Base-by-base conservation (phyloP, 352 stramenopile genomes). In the Globisporangium nunn region DNA sequence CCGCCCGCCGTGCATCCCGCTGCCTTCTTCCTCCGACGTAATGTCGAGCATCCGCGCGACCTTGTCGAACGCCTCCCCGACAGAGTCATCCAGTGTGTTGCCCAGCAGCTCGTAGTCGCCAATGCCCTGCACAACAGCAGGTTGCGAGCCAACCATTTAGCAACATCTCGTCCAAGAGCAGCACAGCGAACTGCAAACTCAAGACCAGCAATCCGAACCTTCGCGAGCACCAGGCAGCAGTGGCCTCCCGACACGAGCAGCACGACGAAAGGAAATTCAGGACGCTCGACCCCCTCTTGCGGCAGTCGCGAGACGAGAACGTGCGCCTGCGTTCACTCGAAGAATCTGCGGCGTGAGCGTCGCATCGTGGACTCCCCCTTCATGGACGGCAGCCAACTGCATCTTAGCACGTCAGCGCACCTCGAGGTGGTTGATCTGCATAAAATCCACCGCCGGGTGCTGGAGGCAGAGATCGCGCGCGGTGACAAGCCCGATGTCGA, bases 1-100 rank as follows among this genome's bases (percentile, higher is more conserved):
- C 3, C 91, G 89, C 18, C 97, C 97, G 5, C 96, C 93, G 39
- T 97, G 94, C 3, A 84, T 67, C 0, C 67, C 70, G 23, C 82
- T 69, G 1, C 41, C 29, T 14, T 48, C 29, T 14, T 48, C 29
- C 33, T 72, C 67, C 0, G 67, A 67, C 50, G 75, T 77, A 49
- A 99, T 72, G 43, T 92, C 74, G 7, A 99, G 72, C 68, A 99
- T 90, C 37, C 96, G 82, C 10, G 96, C 97, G 17, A 97, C 96
- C 75, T 99, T 99, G 64, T 99, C 97, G 63, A 97, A 99, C 6
- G 95, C 95, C 78, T 99, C 97, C 14, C 97, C 97, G 1, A 99
- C 72, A 1, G 96, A 98, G 70, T 99, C 97, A 59, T 99, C 97
- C 2, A 99, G 70, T 1, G 97, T 99, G 47, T 96, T 97, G 33